Base-by-base conservation (phyloP, 2,329 filamentous ascomycete genomes). In the Cercospora sp. region DNA sequence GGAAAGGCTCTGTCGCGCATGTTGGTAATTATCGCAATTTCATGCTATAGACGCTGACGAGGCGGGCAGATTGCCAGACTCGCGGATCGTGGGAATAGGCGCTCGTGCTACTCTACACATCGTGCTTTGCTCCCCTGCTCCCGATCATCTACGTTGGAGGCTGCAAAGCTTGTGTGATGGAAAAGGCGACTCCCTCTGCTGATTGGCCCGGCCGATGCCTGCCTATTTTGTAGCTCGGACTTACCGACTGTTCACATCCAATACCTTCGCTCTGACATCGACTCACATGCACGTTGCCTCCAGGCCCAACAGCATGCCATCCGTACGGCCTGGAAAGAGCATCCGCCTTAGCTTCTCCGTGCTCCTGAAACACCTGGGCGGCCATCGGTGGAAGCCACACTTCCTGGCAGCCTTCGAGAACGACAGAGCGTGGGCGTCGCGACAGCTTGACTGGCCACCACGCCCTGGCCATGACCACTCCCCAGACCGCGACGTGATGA, bases 321-420 rank as follows among this genome's bases (percentile, higher is more conserved):
- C 66, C 69, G 72, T 67, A 66, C 62, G 67, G 61, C 63, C 23
- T 69, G 65, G 62, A 68, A 68, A 68, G 67, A 67, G 59, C 60
- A 63, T 63, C 67, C 69, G 62, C 62, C 65, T 64, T 55, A 61
- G 59, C 60, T 72, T 55, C 39, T 63, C 64, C 65, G 62, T 51
- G 63, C 51, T 67, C 70, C 69, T 69, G 70, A 73, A 72, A 69
- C 70, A 71, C 63, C 69, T 70, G 68, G 70, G 63, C 55, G 55
- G 36, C 20, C 18, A 26, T 63, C 65, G 66, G 61, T 65, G 64
- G 53, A 59, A 65, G 65, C 65, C 66, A 51, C 67, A 58, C 64
- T 67, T 66, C 66, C 60, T 60, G 64, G 67, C 71, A 64, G 70
- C 51, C 65, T 72, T 70, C 71, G 65, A 72, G 65, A 71, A 72